Evolutionary conservation across 441 rosid genomes (phyloP).

Genomic region (Eruca vesicaria): DNA sequence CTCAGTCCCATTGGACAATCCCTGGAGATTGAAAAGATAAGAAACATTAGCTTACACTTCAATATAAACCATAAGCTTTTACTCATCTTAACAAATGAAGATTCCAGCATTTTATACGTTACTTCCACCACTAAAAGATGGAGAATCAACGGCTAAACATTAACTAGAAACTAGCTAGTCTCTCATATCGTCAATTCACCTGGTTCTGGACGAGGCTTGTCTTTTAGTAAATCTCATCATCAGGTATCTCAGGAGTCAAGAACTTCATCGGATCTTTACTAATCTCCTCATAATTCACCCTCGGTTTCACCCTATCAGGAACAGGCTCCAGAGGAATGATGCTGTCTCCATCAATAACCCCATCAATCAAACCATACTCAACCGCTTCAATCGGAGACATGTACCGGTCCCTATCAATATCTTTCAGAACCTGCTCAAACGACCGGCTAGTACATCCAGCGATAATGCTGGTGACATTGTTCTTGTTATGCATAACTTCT

Average conservation of each 20-base stretch:
- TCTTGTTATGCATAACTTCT: conserved; percentile 87
- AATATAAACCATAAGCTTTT: neutral
- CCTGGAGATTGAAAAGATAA: neutral
- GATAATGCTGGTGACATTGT: conserved; percentile 58
- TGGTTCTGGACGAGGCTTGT: neutral
- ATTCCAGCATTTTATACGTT: neutral
- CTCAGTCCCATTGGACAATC: neutral
- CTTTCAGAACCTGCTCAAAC: conserved; percentile 66
- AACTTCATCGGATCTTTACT: conserved; percentile 74
- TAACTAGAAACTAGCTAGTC: neutral
- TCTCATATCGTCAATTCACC: neutral
- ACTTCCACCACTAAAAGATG: neutral
- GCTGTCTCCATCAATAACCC: conserved; percentile 83
- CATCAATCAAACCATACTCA: conserved; percentile 93
- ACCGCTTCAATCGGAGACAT: conserved; percentile 94
- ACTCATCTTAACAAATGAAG: neutral
- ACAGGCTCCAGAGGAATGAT: conserved; percentile 78
- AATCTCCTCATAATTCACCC: conserved; percentile 53
- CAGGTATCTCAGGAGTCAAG: conserved; percentile 85
- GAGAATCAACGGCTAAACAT: neutral
- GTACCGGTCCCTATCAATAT: conserved; percentile 81
- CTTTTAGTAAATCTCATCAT: conserved; percentile 74
- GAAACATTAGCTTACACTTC: neutral
- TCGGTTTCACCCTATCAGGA: conserved; percentile 72
- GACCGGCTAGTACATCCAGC: conserved; percentile 71